phyloP scores from a whole-genome alignment of 2,329 filamentous ascomycete species.

The Penicillium verrucosum region DNA sequence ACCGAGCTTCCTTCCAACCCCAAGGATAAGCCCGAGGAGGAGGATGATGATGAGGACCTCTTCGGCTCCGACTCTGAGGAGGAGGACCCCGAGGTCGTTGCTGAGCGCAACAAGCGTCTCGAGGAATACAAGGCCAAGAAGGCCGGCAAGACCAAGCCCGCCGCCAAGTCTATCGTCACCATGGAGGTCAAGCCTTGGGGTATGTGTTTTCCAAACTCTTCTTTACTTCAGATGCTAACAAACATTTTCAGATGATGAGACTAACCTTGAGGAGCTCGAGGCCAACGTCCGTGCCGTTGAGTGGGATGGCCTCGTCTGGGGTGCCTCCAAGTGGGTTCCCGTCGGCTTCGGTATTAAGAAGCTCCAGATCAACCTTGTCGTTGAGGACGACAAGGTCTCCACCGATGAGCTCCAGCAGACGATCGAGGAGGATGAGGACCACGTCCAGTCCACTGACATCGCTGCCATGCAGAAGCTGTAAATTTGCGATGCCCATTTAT shows the following conservation, averaged over 20 bases:
- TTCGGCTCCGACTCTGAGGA: constrained; percentile 93
- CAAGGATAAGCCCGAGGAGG: constrained; percentile 73
- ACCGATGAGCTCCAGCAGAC: constrained; percentile 79
- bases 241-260: constrained; percentile 71
- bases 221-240: constrained; percentile 17
- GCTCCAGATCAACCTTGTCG: constrained; percentile 95
- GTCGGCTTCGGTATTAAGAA: constrained; percentile 99
- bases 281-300: constrained; percentile 75
- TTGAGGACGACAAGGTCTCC: constrained; percentile 96
- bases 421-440: constrained; percentile 86
- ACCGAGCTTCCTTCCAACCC: constrained; percentile 77
- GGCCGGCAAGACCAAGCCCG: constrained; percentile 84
- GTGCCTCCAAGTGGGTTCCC: constrained; percentile 80
- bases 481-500: constrained; percentile 38
- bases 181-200: constrained; percentile 98
- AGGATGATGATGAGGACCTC: constrained; percentile 81
- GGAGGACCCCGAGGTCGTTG: constrained; percentile 82
- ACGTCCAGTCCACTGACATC: constrained; percentile 91
- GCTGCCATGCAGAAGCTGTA: constrained; percentile 91
- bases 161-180: constrained; percentile 94
- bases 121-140: constrained; percentile 97
- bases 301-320: constrained; percentile 95
- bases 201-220: constrained; percentile 51
- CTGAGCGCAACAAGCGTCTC: constrained; percentile 81
- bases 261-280: constrained; percentile 81